Evolutionary conservation across 2,329 filamentous ascomycete genomes (phyloP).

Genomic region (Cercospora beticola): DNA sequence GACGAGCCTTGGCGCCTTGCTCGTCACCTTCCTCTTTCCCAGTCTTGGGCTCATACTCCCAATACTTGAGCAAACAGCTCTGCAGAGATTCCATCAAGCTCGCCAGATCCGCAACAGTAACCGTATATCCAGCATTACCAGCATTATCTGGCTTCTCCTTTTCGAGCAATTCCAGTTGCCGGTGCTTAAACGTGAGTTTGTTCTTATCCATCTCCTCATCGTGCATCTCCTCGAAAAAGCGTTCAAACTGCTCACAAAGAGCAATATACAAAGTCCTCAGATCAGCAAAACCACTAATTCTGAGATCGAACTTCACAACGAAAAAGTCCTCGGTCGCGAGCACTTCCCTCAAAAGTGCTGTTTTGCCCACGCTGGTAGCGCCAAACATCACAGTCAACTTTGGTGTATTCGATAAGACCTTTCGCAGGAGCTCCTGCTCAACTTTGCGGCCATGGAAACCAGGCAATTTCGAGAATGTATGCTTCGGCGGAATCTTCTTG

Average conservation of each 20-base stretch:
- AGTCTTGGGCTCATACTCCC: constrained; percentile 19
- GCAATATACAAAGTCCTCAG: constrained; percentile 20
- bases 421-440: constrained; percentile 20
- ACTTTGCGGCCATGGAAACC: constrained; percentile 22
- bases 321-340: constrained; percentile 25
- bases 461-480: constrained; percentile 22
- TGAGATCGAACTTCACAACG: constrained; percentile 25
- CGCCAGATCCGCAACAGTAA: constrained; percentile 22
- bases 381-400: constrained; percentile 24
- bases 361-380: constrained; percentile 25
- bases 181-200: constrained; percentile 21
- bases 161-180: constrained; percentile 19
- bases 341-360: constrained; percentile 22
- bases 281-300: constrained; percentile 25
- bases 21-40: constrained; percentile 1
- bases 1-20: background rate
- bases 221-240: constrained; percentile 23
- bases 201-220: constrained; percentile 26
- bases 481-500: constrained; percentile 22
- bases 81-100: constrained; percentile 26
- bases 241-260: constrained; percentile 23
- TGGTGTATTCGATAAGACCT: constrained; percentile 21
- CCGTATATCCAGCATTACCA: constrained; percentile 17
- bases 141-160: constrained; percentile 21
- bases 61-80: constrained; percentile 24